Evolutionary conservation across 345 rosid species (phyloP), one percentile per base, ranked within the genome.

Genomic region (Syzygium oleosum): DNA sequence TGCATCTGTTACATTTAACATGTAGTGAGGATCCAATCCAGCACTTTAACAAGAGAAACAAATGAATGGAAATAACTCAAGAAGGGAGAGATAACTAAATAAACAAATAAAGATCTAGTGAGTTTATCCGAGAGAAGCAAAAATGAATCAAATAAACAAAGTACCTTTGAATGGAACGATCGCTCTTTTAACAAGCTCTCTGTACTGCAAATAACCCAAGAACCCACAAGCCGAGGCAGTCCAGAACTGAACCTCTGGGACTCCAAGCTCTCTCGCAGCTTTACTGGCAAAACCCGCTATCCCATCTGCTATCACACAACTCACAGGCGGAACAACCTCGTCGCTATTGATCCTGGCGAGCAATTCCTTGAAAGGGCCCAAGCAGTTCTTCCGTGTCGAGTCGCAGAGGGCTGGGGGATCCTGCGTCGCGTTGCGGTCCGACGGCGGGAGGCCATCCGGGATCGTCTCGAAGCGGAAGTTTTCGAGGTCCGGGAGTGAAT

Each of bases 211-310:
- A 53, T 85, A 89, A 6, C 88, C 91, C 89, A 91, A 65, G 61
- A 92, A 52, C 51, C 92, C 89, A 54, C 91, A 91, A 59, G 91
- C 92, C 8, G 88, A 88, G 65, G 91, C 85, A 16, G 92, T 92
- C 90, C 90, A 92, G n/a, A 92, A 92, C 34, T 68, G 86, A 85
- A 86, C 89, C 25, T 87, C 89, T 1, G 90, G 89, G 7, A 91
- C 52, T 31, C 92, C 93, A 9, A 91, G 23, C 56, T 53, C 90
- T n/a, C 84, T 61, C 15, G 88, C 93, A 14, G 86, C 93, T 12
- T 90, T 73, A 12, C 84, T 78, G 11, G 88, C 53, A n/a, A 83
- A 90, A 73, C 68, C 84, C 89, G 85, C 88, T 16, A 52, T 51
- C n/a, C 86, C 92, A 63, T 92, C 92, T 7, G 86, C 86, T 19